A percentile compares a stretch with the other conserved stretches of the same genome.
These are phyloP conservation scores for Erigeron philadelphicus DNA, from an alignment of 140 eudicot species.

Conservation along the genomic window DNA sequence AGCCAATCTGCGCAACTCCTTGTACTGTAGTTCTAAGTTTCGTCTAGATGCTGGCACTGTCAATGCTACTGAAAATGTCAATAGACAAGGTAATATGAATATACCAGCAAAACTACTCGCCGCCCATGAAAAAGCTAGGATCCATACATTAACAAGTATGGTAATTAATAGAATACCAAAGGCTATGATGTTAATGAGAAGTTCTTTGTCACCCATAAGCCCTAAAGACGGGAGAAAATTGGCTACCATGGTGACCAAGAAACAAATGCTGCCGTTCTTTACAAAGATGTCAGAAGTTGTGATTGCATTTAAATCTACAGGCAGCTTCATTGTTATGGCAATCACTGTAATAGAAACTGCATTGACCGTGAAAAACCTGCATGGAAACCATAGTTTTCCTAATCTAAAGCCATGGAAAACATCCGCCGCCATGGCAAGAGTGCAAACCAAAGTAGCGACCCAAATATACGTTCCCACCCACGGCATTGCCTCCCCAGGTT, in stretches of 20 bases:
- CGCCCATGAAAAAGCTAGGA: too few relatives aligned
- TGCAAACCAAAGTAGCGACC: constrained; percentile 37
- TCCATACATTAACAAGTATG: neutral
- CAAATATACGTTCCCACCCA: constrained; percentile 44
- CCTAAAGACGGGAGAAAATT: constrained; percentile 10
- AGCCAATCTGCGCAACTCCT: neutral
- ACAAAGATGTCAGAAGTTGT: neutral
- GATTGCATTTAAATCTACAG: constrained; percentile 14
- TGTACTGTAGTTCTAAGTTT: neutral
- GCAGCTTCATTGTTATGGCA: constrained; percentile 33
- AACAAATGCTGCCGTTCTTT: neutral
- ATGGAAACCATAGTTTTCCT: constrained; percentile 40
- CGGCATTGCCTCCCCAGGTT: constrained; percentile 16
- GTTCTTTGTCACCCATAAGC: constrained; percentile 14
- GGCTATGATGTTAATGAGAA: neutral
- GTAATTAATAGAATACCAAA: constrained; percentile 1
- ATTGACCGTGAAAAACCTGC: constrained; percentile 38
- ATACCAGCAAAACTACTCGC: too few relatives aligned
- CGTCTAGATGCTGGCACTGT: constrained; percentile 11
- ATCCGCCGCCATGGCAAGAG: constrained; percentile 37
- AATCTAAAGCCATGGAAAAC: constrained; percentile 27
- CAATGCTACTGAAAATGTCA: constrained; percentile 1
- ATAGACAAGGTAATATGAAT: neutral
- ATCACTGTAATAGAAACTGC: constrained; percentile 37
- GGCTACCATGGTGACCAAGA: constrained; percentile 11